Base-by-base conservation (phyloP, 169 alveolate species). In the Plasmodium ovale region DNA sequence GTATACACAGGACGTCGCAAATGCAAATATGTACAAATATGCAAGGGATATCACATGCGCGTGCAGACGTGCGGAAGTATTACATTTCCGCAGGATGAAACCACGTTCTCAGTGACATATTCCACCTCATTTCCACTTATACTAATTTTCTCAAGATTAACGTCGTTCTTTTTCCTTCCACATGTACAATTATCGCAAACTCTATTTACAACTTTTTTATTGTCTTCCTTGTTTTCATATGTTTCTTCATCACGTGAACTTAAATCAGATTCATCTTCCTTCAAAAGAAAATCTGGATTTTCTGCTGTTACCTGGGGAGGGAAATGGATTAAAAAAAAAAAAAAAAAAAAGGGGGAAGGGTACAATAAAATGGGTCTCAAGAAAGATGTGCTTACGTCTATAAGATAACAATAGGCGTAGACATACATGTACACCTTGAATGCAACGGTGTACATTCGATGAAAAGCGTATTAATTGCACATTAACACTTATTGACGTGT, bases 121-220 rank as follows among this genome's bases (percentile, higher is more conserved):
- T 79, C 82, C 23, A 64, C 89, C 31, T 74, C 88, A 25, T 79
- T 79, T 29, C 47, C 79, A 64, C 35, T 27, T 49, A 79, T 64
- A 37, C 27, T 21, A 7, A 64, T 58, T 79, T 64, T 79, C 25
- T 64, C 89, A 21, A 51, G 54, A 62, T 65, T 79, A 25, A 49
- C 12, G 44, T 19, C 71, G 1, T 64, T 79, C 44, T 53, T 14
- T 64, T 79, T 79, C 64, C 64, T 79, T 39, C 89, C 89, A 33
- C 89, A 79, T 16, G 89, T 79, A 58, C 89, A 79, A 69, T 79
- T 79, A 79, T 68, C 89, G 31, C 89, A 79, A 27, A 79, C 89
- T 37, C 89, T 62, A 54, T 79, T 79, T 33, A 79, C 89, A 39
- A 37, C 73, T 59, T 79, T 79, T 56, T 79, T 79, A 23, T 79